phyloP scores from a whole-genome alignment of 164 flowering plant genomes.

The Piper longum region DNA sequence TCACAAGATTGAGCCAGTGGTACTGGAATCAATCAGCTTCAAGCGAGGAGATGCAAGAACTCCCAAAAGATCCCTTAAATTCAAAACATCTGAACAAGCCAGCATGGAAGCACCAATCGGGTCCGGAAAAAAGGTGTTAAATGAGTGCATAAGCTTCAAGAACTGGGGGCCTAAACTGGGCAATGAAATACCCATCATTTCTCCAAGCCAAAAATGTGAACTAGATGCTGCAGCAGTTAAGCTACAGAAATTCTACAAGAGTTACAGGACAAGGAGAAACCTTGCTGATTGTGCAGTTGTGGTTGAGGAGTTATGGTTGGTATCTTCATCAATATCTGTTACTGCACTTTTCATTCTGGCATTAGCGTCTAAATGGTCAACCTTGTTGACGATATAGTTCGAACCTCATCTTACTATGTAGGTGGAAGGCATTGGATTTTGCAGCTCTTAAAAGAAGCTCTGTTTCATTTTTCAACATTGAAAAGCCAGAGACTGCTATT shows the following conservation, averaged over 20 bases:
- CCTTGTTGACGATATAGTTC: neutral
- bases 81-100: conserved; percentile 19
- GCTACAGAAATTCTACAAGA: conserved; percentile 59
- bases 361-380: neutral
- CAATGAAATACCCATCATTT: conserved; percentile 1
- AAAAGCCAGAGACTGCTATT: conserved; percentile 39
- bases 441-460: conserved; percentile 42
- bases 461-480: conserved; percentile 28
- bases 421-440: conserved; percentile 65
- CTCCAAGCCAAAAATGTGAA: conserved; percentile 22
- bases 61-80: conserved; percentile 18
- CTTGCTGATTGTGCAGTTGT: conserved; percentile 63
- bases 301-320: conserved; percentile 58
- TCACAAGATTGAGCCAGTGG: conserved; percentile 8
- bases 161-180: conserved; percentile 17
- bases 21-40: conserved; percentile 23
- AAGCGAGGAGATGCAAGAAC: conserved; percentile 12
- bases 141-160: conserved; percentile 23
- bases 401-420: conserved; percentile 5
- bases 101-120: conserved; percentile 4
- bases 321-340: conserved; percentile 2
- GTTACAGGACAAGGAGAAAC: conserved; percentile 17
- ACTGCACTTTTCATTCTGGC: neutral
- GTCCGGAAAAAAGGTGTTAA: conserved; percentile 10
- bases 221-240: conserved; percentile 50